Evolutionary conservation across 140 eudicot species (phyloP), one percentile per base, ranked within the genome.

Genomic region (Flaveria floridana): DNA sequence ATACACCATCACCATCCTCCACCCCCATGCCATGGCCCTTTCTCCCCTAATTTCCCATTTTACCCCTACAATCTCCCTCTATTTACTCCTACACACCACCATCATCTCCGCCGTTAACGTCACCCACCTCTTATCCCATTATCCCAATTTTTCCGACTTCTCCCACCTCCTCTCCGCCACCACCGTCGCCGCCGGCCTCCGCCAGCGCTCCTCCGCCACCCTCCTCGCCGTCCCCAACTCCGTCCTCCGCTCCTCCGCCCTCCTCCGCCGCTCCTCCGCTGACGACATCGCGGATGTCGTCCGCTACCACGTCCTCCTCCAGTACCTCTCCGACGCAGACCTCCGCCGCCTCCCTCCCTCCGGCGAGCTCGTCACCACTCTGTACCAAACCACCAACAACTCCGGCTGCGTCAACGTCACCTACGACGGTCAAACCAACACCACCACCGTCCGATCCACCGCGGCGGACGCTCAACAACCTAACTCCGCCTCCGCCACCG

Each of bases 201-300:
- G 79, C 85, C 73, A 51, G 72, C 92, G 96, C 58, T 14, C 89
- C 53, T 84, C 90, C 79, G 74, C 89, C 72, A 92, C 98, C 63
- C 71, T 89, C 76, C 95, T 89, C 76, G 91, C 91, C 79, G 95
- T 89, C 63, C 96, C 98, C 6, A 89, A 92, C 78, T 34, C 95
- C 65, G 12, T 73, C 84, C 85, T 92, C 77, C 92, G 81, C 13
- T 34, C 85, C 66, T 75, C 82, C 69, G 72, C 20, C 58, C 50
- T 74, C 68, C 0, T 71, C 74, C 80, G 52, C 63, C 78, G 75
- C 64, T 34, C 78, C 3, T 76, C 91, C 66, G 37, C 86, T 69
- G 20, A 72, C 70, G 62, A 62, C 85, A 81, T 89, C 85, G 84
- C 90, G 52, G 96, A 92, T 72, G 83, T 87, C 82, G 82, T 92